Percentiles rank a stretch among this genome's conserved stretches.
Conservation (phyloP, 371 early-diverging fungal species). For the Mucor circinelloides region DNA sequence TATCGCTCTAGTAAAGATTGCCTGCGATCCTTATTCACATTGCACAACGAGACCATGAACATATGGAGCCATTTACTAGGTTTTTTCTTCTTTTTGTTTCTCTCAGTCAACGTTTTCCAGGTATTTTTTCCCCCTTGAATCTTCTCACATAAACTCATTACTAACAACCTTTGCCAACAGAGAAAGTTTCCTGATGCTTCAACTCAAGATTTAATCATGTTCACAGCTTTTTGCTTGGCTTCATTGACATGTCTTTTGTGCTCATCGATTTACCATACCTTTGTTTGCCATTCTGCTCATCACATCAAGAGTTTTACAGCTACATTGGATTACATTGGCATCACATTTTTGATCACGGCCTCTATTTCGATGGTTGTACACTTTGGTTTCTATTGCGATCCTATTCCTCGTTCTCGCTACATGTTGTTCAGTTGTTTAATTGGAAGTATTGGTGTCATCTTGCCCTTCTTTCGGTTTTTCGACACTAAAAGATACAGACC, state of each 20-base stretch:
- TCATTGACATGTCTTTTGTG: constrained; percentile 60
- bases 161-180: not conserved
- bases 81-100: constrained; percentile 55
- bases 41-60: constrained; percentile 78
- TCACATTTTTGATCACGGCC: constrained; percentile 63
- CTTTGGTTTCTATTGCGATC: constrained; percentile 63
- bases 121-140: constrained; percentile 21
- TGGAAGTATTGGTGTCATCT: constrained; percentile 58
- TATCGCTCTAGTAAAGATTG: constrained; percentile 58
- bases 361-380: constrained; percentile 56
- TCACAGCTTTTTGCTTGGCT: constrained; percentile 53
- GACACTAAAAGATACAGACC: constrained; percentile 54
- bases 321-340: constrained; percentile 66
- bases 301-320: constrained; percentile 58
- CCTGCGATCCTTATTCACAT: constrained; percentile 60
- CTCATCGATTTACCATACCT: constrained; percentile 65
- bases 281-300: constrained; percentile 57
- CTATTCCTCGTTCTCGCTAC: constrained; percentile 38
- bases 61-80: constrained; percentile 76
- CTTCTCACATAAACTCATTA: not conserved
- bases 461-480: constrained; percentile 64
- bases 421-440: constrained; percentile 56
- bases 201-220: constrained; percentile 44
- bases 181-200: constrained; percentile 50
- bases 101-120: constrained; percentile 56